phyloP scores from a whole-genome alignment of 2,329 filamentous ascomycete genomes.

The Talaromyces rugulosus region DNA sequence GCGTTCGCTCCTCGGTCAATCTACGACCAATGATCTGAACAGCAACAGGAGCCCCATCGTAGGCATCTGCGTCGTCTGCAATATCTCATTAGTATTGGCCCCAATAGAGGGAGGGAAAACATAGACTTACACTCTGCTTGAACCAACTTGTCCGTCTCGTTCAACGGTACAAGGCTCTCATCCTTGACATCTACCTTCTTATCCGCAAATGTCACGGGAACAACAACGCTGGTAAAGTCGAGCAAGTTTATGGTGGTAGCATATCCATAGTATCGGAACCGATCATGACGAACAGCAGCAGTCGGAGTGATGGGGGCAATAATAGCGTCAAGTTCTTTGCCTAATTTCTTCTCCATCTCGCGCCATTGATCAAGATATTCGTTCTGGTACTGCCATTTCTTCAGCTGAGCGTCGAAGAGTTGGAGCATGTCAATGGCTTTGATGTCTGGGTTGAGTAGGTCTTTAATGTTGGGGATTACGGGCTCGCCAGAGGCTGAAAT shows the following conservation, averaged over 20 bases:
- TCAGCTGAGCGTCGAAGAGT: constrained; percentile 25
- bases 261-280: constrained; percentile 32
- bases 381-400: constrained; percentile 31
- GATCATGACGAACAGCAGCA: constrained; percentile 33
- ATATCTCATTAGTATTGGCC: background rate
- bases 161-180: background rate
- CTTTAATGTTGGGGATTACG: constrained; percentile 31
- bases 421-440: constrained; percentile 22
- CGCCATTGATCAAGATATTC: constrained; percentile 31
- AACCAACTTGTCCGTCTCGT: constrained; percentile 20
- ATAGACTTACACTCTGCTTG: background rate
- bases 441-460: constrained; percentile 20
- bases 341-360: constrained; percentile 13
- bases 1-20: constrained; percentile 42
- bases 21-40: constrained; percentile 9
- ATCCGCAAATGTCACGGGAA: background rate
- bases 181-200: background rate
- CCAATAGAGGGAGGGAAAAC: background rate
- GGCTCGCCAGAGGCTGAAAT: constrained; percentile 34
- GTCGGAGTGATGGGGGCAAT: constrained; percentile 37
- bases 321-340: constrained; percentile 33
- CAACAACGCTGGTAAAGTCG: background rate
- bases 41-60: constrained; percentile 7
- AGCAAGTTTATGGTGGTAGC: background rate
- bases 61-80: constrained; percentile 14